phyloP scores from a whole-genome alignment of 2,329 filamentous ascomycete genomes.

The Pyricularia sp. region DNA sequence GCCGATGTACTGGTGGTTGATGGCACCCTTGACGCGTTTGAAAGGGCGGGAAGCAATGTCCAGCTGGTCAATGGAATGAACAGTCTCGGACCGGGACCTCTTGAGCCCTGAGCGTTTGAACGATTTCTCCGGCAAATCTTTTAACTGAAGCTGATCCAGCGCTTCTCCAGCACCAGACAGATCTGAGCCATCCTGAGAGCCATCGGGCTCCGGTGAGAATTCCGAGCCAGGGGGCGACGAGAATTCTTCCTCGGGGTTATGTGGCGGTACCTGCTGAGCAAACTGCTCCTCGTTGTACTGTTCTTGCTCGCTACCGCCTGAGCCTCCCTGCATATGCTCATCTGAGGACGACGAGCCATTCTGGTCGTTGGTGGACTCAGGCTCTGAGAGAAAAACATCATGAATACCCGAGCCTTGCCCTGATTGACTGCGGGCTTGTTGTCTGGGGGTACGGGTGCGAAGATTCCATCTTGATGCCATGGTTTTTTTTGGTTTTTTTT shows the following conservation, averaged over 20 bases:
- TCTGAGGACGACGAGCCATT: not conserved
- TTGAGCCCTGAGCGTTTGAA: not conserved
- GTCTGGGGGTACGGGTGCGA: not conserved
- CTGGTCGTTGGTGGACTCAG: not conserved
- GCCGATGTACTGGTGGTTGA: constrained; percentile 38
- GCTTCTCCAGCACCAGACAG: not conserved
- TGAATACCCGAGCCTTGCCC: not conserved
- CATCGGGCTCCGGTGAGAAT: not conserved
- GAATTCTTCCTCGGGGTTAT: not conserved
- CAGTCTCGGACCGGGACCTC: not conserved
- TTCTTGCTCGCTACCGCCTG: not conserved
- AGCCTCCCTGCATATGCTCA: not conserved
- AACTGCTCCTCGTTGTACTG: not conserved
- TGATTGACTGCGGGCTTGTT: not conserved
- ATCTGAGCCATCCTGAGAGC: not conserved
- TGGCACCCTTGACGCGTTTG: constrained; percentile 33
- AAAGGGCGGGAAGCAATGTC: constrained; percentile 18
- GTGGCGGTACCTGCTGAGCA: not conserved
- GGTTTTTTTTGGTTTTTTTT: not conserved
- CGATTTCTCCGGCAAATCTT: not conserved
- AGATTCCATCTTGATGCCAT: not conserved
- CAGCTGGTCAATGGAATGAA: not conserved
- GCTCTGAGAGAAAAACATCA: not conserved
- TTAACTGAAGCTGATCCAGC: not conserved
- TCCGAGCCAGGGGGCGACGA: constrained; percentile 1